Base-by-base conservation (phyloP, 2,329 filamentous ascomycete genomes). In the Aspergillus caelatus region DNA sequence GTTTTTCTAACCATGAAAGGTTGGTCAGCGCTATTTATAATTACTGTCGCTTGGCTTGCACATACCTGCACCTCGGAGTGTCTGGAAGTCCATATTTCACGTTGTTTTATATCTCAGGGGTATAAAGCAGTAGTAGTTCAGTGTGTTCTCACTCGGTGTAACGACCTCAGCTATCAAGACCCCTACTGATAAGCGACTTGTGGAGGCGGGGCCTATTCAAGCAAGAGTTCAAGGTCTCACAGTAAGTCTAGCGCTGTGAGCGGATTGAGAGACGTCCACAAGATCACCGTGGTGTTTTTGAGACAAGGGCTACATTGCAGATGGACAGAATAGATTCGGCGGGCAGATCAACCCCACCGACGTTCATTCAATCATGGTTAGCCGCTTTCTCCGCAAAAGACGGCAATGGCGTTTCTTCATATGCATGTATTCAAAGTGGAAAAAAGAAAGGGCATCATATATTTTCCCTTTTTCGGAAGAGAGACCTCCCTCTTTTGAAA, bases 1-100 rank as follows among this genome's bases (percentile, higher is more conserved):
- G 83, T 79, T 94, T 93, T 64, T 82, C 86, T 92, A 72, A 23
- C 23, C 21, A 52, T 26, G 21, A 30, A 64, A 61, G n/a, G 21
- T 21, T 48, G 36, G 53, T 64, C 57, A 53, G 41, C 36, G 43
- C 45, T 43, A 28, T 26, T 48, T 16, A 34, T 48, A n/a, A 45
- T 41, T 34, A 19, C 48, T 45, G 43, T 62, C 34, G 41, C 10
- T 9, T 36, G 32, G 48, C 19, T 61, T 52, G 57, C 23, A 28
- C 65, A 60, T 70, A 75, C 74, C 74, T 68, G 71, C 57, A 45
- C 72, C 72, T 32, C 70, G 68, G 56, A 72, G 64, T 41, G 70
- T 67, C 60, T 60, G 65, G 48, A 64, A 66, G 39, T 68, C 67
- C 74, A 76, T 77, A 19, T 48, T 50, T 26, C 28, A 32, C 23